Conservation (phyloP, 1,284 basidiomycete genomes). For the Inonotus hispidus region DNA sequence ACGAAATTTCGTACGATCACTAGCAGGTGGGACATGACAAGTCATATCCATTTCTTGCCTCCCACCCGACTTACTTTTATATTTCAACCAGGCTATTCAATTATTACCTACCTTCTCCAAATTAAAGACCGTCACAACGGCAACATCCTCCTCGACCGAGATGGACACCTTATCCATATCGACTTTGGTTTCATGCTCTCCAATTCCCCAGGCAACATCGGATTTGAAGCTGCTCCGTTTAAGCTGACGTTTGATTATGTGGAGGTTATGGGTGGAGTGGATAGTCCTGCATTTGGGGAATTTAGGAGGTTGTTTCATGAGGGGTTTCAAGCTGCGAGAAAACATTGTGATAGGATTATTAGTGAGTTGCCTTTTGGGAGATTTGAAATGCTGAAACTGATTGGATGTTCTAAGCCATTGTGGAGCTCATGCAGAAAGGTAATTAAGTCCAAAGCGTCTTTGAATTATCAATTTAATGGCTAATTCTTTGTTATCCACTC, state of each 20-base stretch:
- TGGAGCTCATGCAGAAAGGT: conserved; percentile 97
- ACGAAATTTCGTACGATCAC: conserved; percentile 89
- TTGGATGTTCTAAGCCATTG: conserved; percentile 54
- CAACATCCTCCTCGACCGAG: conserved; percentile 93
- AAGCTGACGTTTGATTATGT: conserved; percentile 95
- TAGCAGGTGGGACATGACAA: conserved; percentile 70
- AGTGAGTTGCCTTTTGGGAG: no score
- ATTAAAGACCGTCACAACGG: conserved; percentile 99
- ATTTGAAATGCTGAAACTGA: no score
- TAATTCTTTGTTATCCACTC: background rate
- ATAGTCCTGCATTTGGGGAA: conserved; percentile 73
- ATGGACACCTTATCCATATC: conserved; percentile 93
- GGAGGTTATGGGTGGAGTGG: conserved; percentile 89
- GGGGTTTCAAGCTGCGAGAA: conserved; percentile 90
- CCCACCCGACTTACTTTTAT: background rate
- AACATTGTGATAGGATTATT: conserved; percentile 95
- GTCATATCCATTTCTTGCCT: background rate
- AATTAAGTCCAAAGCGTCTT: conserved; percentile 21
- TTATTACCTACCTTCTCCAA: conserved; percentile 94
- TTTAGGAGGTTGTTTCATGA: conserved; percentile 88
- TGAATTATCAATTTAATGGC: background rate
- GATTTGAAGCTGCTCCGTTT: conserved; percentile 98
- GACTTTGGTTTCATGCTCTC: conserved; percentile 99
- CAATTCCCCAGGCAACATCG: conserved; percentile 95
- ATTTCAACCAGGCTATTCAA: conserved; percentile 68